Percentiles rank a stretch among this genome's conserved stretches.
Conservation (phyloP, 2,329 filamentous ascomycete species). For the Fusarium decemcellulare region DNA sequence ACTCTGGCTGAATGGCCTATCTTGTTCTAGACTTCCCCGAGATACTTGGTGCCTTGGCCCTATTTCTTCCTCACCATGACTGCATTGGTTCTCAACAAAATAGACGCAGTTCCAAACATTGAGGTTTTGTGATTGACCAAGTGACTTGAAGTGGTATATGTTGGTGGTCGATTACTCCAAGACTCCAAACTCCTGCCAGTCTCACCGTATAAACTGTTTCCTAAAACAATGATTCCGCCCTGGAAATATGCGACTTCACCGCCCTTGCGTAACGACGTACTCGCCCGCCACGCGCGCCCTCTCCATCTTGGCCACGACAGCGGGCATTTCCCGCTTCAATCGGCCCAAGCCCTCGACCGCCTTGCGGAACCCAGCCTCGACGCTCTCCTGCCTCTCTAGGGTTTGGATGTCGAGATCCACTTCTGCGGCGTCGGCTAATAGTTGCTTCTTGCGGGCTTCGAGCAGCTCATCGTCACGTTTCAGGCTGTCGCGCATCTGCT, state of each 20-base stretch:
- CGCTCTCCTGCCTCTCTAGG: constrained; percentile 59
- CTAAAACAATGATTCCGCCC: constrained; percentile 20
- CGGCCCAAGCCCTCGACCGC: constrained; percentile 66
- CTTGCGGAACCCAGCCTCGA: constrained; percentile 62
- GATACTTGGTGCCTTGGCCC: constrained; percentile 31
- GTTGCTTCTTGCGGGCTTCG: constrained; percentile 43
- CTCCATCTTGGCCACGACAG: constrained; percentile 75
- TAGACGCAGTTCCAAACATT: constrained; percentile 28
- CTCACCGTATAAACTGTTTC: not conserved
- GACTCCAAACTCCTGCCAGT: constrained; percentile 15
- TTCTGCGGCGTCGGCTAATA: constrained; percentile 33
- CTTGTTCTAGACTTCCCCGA: constrained; percentile 25
- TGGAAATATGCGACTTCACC: constrained; percentile 44
- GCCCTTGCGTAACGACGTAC: constrained; percentile 63
- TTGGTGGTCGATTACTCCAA: constrained; percentile 13
- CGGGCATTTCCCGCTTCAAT: constrained; percentile 73
- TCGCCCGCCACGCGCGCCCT: constrained; percentile 72
- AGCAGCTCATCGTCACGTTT: constrained; percentile 64
- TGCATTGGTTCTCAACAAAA: constrained; percentile 40
- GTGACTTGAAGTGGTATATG: not conserved
- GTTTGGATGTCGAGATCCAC: constrained; percentile 48
- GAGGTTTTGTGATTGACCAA: not conserved
- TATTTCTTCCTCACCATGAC: constrained; percentile 33
- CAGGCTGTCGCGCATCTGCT: constrained; percentile 56
- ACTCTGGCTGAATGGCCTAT: constrained; percentile 10